Percentiles rank a stretch among this genome's conserved stretches.
These are phyloP conservation scores for Candida cerambycidarum DNA, from an alignment of 805 yeast genomes.

Conservation along the genomic window DNA sequence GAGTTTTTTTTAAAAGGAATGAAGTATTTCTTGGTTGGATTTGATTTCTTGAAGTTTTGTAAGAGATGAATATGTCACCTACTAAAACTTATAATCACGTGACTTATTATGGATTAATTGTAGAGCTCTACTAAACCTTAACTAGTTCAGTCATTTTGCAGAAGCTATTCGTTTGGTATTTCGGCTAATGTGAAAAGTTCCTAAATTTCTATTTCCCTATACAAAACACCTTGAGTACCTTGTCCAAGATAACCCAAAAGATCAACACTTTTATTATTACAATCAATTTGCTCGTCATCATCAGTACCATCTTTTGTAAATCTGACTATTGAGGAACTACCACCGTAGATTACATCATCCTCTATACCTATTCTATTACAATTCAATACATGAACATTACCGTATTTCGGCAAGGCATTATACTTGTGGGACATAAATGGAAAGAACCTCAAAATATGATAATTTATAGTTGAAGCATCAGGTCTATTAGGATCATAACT, in stretches of 20 bases:
- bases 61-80: too few species aligned
- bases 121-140: too few species aligned
- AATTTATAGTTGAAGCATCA: conserved; percentile 53
- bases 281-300: conserved; percentile 32
- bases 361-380: conserved; percentile 84
- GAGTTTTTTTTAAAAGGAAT: too few species aligned
- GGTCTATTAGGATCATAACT: conserved; percentile 32
- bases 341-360: conserved; percentile 63
- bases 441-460: conserved; percentile 72
- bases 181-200: too few species aligned
- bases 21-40: too few species aligned
- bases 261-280: conserved; percentile 50
- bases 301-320: conserved; percentile 32
- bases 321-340: conserved; percentile 57
- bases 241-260: conserved; percentile 58
- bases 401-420: conserved; percentile 23
- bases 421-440: conserved; percentile 52
- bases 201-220: conserved; percentile 45
- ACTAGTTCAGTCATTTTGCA: too few species aligned
- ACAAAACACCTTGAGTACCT: conserved; percentile 63
- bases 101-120: too few species aligned
- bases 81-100: too few species aligned
- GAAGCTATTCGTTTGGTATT: too few species aligned
- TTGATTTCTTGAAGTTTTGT: too few species aligned
- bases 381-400: conserved; percentile 42